Percentiles rank a stretch among this genome's conserved stretches.
These are phyloP conservation scores for Dysphania ambrosioides DNA, from an alignment of 148 eudicot genomes.

Conservation along the genomic window DNA sequence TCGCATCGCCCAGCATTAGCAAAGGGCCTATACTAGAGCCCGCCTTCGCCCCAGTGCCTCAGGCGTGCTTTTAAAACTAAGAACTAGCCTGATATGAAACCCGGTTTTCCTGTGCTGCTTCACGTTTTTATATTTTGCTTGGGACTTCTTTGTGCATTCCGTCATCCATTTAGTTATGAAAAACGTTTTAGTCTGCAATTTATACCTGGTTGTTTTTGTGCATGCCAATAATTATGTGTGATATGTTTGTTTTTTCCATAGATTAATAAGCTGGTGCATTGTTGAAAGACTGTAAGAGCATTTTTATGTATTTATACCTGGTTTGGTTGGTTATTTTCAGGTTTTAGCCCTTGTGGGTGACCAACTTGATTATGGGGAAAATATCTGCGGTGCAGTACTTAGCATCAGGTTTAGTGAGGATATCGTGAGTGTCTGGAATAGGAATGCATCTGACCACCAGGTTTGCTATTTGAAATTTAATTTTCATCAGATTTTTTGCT, in stretches of 20 bases:
- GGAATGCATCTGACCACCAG: conserved; percentile 89
- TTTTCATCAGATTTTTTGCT: not conserved
- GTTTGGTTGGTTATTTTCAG: conserved; percentile 29
- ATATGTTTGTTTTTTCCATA: not conserved
- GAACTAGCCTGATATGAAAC: no score
- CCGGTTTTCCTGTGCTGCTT: no score
- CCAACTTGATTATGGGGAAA: conserved; percentile 84
- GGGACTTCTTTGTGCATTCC: not conserved
- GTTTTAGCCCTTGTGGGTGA: conserved; percentile 87
- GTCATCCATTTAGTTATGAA: not conserved
- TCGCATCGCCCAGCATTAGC: no score
- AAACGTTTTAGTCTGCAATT: no score
- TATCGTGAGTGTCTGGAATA: conserved; percentile 91
- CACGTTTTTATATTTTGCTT: not conserved
- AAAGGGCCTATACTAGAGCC: no score
- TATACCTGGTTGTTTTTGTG: no score
- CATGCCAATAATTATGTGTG: no score
- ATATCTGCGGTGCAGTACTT: conserved; percentile 86
- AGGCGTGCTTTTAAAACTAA: no score
- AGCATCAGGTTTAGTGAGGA: conserved; percentile 89
- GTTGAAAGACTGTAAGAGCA: conserved; percentile 8
- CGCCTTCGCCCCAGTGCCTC: no score
- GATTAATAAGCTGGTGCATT: not conserved
- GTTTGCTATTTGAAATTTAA: conserved; percentile 29
- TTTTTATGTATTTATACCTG: not conserved